A percentile compares a stretch with the other conserved stretches of the same genome.
These are phyloP conservation scores for Poa annua DNA, from an alignment of 176 grass and related monocot genomes.

Conservation along the genomic window DNA sequence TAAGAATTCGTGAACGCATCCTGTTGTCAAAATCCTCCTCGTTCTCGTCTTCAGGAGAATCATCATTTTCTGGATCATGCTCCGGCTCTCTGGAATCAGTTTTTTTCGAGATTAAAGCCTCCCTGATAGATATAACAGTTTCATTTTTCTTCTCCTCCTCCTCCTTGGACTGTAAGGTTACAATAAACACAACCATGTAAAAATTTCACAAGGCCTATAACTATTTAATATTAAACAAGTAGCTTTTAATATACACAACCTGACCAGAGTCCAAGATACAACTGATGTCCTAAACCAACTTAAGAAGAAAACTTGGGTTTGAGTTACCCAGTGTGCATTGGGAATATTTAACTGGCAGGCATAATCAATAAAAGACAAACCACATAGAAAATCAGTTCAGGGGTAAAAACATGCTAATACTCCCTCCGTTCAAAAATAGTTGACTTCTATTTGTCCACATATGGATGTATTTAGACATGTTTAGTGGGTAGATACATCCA, in stretches of 20 bases:
- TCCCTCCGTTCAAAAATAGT: too few relatives aligned
- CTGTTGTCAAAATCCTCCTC: conserved; percentile 83
- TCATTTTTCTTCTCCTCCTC: conserved; percentile 84
- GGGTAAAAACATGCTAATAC: neutral
- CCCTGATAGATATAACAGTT: conserved; percentile 68
- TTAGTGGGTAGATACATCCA: too few relatives aligned
- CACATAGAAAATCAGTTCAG: neutral
- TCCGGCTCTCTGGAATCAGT: conserved; percentile 50
- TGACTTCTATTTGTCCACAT: too few relatives aligned
- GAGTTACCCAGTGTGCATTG: neutral
- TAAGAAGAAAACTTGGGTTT: neutral
- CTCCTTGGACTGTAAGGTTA: conserved; percentile 56
- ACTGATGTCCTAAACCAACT: conserved; percentile 11
- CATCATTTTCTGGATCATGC: conserved; percentile 46
- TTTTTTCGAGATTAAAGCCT: conserved; percentile 82
- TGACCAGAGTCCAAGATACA: conserved; percentile 40
- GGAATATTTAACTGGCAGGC: conserved; percentile 1
- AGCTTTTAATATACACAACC: conserved; percentile 31
- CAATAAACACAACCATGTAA: conserved; percentile 26
- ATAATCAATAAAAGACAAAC: conserved; percentile 9
- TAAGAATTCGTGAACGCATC: conserved; percentile 85
- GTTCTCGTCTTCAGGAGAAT: conserved; percentile 68
- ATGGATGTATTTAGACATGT: too few relatives aligned
- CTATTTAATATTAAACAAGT: conserved; percentile 32
- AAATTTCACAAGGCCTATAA: conserved; percentile 29